phyloP scores from a whole-genome alignment of 768 basidiomycete species.

The Russula lepida region DNA sequence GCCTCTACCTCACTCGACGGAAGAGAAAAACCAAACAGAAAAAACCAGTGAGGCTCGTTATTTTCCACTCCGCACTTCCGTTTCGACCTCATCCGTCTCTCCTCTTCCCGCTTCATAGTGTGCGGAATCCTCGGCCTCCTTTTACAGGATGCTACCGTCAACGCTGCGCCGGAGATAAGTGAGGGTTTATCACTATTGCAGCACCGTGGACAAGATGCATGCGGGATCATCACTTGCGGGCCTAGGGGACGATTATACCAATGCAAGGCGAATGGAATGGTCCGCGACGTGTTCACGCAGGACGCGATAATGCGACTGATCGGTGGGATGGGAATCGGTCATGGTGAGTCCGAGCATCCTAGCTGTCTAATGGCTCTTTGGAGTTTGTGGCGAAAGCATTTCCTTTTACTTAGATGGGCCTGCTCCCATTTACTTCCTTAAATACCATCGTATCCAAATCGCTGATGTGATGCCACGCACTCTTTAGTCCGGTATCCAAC shows the following conservation, averaged over 20 bases:
- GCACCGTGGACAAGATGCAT: conserved; percentile 97
- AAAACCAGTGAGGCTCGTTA: conserved; percentile 1
- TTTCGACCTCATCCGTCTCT: not conserved
- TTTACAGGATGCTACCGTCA: conserved; percentile 62
- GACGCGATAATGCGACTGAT: conserved; percentile 65
- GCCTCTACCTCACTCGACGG: not conserved
- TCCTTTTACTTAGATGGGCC: not conserved
- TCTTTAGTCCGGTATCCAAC: conserved; percentile 88
- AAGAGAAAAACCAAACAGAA: not conserved
- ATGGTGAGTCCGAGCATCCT: too few species aligned
- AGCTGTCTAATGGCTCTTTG: too few species aligned
- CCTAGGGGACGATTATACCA: conserved; percentile 93
- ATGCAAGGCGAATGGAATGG: conserved; percentile 99
- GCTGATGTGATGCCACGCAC: not conserved
- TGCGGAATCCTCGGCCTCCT: conserved; percentile 91
- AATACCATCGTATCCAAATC: too few species aligned
- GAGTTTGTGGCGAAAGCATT: not conserved
- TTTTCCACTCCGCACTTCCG: not conserved
- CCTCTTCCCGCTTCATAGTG: conserved; percentile 38
- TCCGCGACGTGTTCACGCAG: conserved; percentile 90
- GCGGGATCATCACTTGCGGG: conserved; percentile 94
- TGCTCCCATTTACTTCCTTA: not conserved
- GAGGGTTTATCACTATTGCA: conserved; percentile 95
- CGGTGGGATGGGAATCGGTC: conserved; percentile 96
- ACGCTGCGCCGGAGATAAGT: conserved; percentile 81